These are phyloP conservation scores for Auriscalpium vulgare DNA, from an alignment of 768 basidiomycete genomes.

Conservation along the genomic window DNA sequence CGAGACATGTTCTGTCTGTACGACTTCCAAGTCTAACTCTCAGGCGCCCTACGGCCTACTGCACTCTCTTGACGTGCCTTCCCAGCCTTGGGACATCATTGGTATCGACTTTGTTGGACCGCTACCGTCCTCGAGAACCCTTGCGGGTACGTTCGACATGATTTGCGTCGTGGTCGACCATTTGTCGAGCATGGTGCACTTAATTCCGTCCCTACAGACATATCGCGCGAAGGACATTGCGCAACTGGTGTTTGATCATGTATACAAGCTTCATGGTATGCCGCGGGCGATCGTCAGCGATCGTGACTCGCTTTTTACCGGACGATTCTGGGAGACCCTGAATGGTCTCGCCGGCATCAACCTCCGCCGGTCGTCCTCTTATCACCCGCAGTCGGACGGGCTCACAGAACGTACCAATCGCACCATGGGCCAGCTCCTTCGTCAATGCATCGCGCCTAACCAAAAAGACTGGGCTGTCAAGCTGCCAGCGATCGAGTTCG, in stretches of 20 bases:
- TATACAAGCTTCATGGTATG: conserved; percentile 33
- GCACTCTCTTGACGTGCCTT: conserved; percentile 1
- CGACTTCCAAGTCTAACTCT: conserved; percentile 10
- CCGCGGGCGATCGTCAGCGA: conserved; percentile 33
- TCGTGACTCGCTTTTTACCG: conserved; percentile 34
- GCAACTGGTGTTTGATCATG: conserved; percentile 25
- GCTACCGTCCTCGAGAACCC: conserved; percentile 9
- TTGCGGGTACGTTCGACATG: conserved; percentile 15
- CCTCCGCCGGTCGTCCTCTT: conserved; percentile 30
- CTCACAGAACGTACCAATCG: conserved; percentile 29
- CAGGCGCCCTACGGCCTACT: conserved; percentile 5
- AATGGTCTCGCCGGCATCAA: conserved; percentile 23
- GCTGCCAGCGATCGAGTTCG: conserved; percentile 23
- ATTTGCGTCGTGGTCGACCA: conserved; percentile 20
- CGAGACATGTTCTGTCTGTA: conserved; percentile 3
- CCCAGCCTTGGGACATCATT: conserved; percentile 11
- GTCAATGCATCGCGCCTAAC: conserved; percentile 18
- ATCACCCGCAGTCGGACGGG: conserved; percentile 37
- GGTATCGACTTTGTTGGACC: conserved; percentile 18
- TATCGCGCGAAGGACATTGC: conserved; percentile 29
- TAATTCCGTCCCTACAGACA: conserved; percentile 22
- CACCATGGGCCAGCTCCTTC: conserved; percentile 25
- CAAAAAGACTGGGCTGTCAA: conserved; percentile 21
- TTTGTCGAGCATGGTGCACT: conserved; percentile 10
- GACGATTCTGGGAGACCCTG: conserved; percentile 32